Evolutionary conservation across 805 yeast genomes (phyloP).

Genomic region (Ogataea minuta): DNA sequence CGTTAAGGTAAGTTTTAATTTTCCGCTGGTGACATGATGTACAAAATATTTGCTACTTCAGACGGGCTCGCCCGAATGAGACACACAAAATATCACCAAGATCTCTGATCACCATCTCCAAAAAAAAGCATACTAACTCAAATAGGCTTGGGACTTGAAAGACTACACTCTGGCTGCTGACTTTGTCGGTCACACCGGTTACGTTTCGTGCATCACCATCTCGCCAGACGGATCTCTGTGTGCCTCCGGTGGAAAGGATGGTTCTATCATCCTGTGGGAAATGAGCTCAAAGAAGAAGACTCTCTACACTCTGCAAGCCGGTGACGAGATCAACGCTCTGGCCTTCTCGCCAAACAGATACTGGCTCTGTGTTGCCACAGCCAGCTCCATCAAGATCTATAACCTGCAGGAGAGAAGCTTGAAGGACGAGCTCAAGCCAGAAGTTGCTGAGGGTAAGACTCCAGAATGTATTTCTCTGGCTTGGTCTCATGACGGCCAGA

Average conservation of each 20-base stretch:
- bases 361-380: constrained; percentile 99
- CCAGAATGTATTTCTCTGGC: constrained; percentile 98
- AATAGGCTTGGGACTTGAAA: constrained; percentile 90
- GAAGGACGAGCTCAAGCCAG: constrained; percentile 98
- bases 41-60: constrained; percentile 98
- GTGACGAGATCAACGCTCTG: constrained; percentile 96
- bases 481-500: constrained; percentile 99
- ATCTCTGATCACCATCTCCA: constrained; percentile 72
- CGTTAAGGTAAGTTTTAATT: constrained; percentile 84
- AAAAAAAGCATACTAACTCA: constrained; percentile 20
- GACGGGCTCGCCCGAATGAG: constrained; percentile 89
- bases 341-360: constrained; percentile 99
- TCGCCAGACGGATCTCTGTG: constrained; percentile 99
- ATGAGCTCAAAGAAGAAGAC: constrained; percentile 71
- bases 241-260: constrained; percentile 99
- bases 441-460: constrained; percentile 93
- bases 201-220: constrained; percentile 93
- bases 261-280: constrained; percentile 98
- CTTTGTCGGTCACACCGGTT: constrained; percentile 99
- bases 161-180: constrained; percentile 81
- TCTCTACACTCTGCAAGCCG: constrained; percentile 90
- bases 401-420: constrained; percentile 92
- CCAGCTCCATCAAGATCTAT: constrained; percentile 96
- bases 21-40: constrained; percentile 59
- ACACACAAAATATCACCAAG: constrained; percentile 93